phyloP scores from a whole-genome alignment of 108 stramenopile species.

The Skeletonema grethae region DNA sequence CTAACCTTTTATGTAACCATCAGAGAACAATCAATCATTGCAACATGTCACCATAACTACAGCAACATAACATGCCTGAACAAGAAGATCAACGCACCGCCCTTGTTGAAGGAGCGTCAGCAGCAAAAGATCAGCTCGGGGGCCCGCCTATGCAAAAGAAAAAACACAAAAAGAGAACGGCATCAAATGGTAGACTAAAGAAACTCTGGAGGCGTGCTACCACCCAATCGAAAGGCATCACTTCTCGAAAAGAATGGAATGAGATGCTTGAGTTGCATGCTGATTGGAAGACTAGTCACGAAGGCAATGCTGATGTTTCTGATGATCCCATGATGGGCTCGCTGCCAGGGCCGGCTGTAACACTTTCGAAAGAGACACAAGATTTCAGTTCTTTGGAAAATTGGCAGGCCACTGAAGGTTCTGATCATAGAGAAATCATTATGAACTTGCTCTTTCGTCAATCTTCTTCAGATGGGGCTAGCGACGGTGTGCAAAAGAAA shows the following conservation, averaged over 20 bases:
- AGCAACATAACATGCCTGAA: too few species aligned
- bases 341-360: slow-evolving; percentile 36
- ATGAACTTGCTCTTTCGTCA: slow-evolving; percentile 49
- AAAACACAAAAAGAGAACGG: slow-evolving; percentile 46
- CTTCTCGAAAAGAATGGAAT: slow-evolving; percentile 38
- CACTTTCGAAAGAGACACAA: slow-evolving; percentile 1
- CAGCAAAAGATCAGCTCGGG: too few species aligned
- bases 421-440: slow-evolving; percentile 74
- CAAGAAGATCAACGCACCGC: too few species aligned
- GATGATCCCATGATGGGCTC: slow-evolving; percentile 14
- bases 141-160: slow-evolving; percentile 17
- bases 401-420: slow-evolving; percentile 64
- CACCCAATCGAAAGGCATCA: slow-evolving; percentile 28
- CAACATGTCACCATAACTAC: too few species aligned
- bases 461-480: neutral
- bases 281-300: slow-evolving; percentile 16
- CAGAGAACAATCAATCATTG: too few species aligned
- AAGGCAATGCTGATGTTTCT: neutral
- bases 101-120: too few species aligned
- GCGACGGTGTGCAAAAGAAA: neutral
- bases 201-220: slow-evolving; percentile 44
- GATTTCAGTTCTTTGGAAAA: slow-evolving; percentile 24
- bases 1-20: too few species aligned
- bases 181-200: slow-evolving; percentile 31
- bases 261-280: slow-evolving; percentile 34